Conservation (phyloP, 2,329 filamentous ascomycete genomes). For the Aspergillus sp. region DNA sequence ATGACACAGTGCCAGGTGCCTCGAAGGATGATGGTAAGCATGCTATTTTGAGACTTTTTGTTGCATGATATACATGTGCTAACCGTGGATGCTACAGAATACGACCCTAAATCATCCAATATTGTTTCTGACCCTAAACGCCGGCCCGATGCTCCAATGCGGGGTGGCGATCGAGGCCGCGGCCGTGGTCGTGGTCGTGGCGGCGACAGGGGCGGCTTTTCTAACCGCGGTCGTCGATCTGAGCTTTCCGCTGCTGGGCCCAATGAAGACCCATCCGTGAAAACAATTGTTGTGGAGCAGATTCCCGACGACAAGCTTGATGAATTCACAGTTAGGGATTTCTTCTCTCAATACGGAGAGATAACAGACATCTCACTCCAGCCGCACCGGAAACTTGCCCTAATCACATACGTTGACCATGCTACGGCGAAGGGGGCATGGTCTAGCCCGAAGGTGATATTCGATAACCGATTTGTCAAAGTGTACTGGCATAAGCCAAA, state of each 20-base stretch:
- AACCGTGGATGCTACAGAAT: slow-evolving; percentile 38
- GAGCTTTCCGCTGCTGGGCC: slow-evolving; percentile 55
- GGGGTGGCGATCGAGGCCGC: slow-evolving; percentile 33
- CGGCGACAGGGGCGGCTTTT: slow-evolving; percentile 43
- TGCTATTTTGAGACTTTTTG: background rate
- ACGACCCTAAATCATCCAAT: slow-evolving; percentile 54
- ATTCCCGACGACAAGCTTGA: slow-evolving; percentile 60
- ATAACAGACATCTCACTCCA: slow-evolving; percentile 58
- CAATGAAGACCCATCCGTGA: slow-evolving; percentile 53
- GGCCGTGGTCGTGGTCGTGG: slow-evolving; percentile 45
- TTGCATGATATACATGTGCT: background rate
- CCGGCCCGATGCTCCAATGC: slow-evolving; percentile 20
- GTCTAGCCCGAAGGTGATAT: slow-evolving; percentile 61
- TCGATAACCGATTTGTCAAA: slow-evolving; percentile 65
- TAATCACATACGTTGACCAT: slow-evolving; percentile 56
- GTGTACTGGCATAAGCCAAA: slow-evolving; percentile 60
- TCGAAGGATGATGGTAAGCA: slow-evolving; percentile 38
- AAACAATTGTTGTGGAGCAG: slow-evolving; percentile 60
- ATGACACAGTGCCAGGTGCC: slow-evolving; percentile 48
- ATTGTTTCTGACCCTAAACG: slow-evolving; percentile 36
- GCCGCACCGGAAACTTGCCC: slow-evolving; percentile 52
- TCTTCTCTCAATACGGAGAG: slow-evolving; percentile 59
- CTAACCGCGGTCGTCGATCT: slow-evolving; percentile 46
- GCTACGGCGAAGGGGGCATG: slow-evolving; percentile 55
- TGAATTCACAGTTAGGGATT: slow-evolving; percentile 54